phyloP scores from a whole-genome alignment of 768 basidiomycete species.

The Fomitopsis serialis region DNA sequence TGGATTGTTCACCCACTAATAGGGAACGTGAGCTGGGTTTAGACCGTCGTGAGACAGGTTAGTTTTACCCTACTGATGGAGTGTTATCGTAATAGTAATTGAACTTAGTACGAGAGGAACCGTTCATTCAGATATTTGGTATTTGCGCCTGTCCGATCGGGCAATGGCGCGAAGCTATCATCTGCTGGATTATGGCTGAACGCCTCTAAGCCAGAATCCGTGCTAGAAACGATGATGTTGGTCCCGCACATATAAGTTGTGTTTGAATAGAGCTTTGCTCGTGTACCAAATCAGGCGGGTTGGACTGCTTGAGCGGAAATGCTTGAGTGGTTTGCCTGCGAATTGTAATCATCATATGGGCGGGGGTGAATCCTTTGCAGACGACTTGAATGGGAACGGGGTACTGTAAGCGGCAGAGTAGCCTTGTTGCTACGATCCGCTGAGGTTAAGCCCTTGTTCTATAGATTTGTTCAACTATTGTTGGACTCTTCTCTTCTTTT shows the following conservation, averaged over 20 bases:
- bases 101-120: constrained; percentile 82
- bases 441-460: constrained; percentile 72
- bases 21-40: constrained; percentile 81
- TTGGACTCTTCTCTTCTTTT: constrained; percentile 36
- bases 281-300: constrained; percentile 60
- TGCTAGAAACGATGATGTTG: constrained; percentile 71
- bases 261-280: constrained; percentile 76
- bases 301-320: constrained; percentile 49
- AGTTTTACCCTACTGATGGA: constrained; percentile 83
- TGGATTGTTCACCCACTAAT: constrained; percentile 80
- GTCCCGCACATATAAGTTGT: constrained; percentile 61
- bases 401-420: constrained; percentile 76
- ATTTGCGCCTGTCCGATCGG: constrained; percentile 75
- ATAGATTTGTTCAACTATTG: constrained; percentile 57
- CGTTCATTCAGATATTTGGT: constrained; percentile 80
- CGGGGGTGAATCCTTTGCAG: constrained; percentile 74
- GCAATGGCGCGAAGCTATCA: constrained; percentile 78
- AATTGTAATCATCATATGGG: constrained; percentile 63
- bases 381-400: constrained; percentile 72
- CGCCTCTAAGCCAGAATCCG: constrained; percentile 80
- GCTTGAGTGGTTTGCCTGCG: constrained; percentile 43
- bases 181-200: constrained; percentile 83
- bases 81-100: constrained; percentile 72
- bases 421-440: constrained; percentile 76
- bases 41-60: constrained; percentile 83